Evolutionary conservation across 1,139 yeast genomes (phyloP), one percentile per base, ranked within the genome.

Genomic region (Yamadazyma taylorii): DNA sequence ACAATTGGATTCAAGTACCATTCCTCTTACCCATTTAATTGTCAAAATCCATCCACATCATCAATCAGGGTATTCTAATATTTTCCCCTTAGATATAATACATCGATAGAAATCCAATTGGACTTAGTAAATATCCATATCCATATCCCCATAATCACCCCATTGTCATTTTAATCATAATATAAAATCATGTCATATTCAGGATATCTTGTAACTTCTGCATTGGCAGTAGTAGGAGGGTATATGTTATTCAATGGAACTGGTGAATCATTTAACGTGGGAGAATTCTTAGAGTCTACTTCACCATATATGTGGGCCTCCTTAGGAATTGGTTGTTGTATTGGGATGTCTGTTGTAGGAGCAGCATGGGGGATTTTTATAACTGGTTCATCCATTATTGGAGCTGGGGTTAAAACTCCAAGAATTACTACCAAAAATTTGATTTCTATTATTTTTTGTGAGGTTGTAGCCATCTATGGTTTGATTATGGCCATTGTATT

Each of bases 361-460:
- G 98, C 98, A 14, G 98, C 98, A 10, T 92, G 98, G 97, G 99
- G 99, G 47, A 94, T 94, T 50, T 94, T 92, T 62, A 79, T 94
- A 45, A 92, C 97, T 1, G 99, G 99, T 29, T 75, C 97, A 1
- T 81, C 96, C 29, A 87, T 94, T 51, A 68, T 94, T 44, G 99
- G 99, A 50, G 98, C 98, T 4, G 98, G 98, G 68, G 97, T 94
- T 44, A 87, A 87, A 61, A 92, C 96, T 4, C 98, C 98, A 34
- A 74, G 97, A 60, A 94, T 94, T 60, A 90, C 97, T 33, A 94
- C 99, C 44, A 94, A 94, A 73, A 92, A 92, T 64, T 78, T 94
- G 61, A 94, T 94, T 45, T 85, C 96, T 39, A 92, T 94, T 62
- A 94, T 94, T 69, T 94, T 94, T 73, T 94, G 98, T 75, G 99